Percentiles rank a stretch among this genome's conserved stretches.
Evolutionary conservation across 805 yeast species (phyloP).

Genomic region (Zygoascus flipseniorum): DNA sequence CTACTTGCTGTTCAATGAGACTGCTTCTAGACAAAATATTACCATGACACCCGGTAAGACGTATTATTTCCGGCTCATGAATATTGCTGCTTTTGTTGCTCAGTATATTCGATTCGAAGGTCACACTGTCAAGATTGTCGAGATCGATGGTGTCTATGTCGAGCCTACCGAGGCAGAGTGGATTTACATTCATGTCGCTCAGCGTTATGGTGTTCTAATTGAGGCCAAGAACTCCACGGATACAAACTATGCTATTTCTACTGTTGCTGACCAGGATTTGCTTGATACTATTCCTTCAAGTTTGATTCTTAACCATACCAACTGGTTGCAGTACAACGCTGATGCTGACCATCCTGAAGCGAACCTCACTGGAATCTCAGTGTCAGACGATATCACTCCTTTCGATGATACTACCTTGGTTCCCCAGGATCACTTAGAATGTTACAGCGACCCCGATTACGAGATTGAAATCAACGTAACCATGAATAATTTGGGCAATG

Average conservation of each 20-base stretch:
- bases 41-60: conserved; percentile 76
- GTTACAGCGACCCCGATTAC: conserved; percentile 57
- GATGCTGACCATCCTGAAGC: conserved; percentile 39
- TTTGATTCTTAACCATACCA: conserved; percentile 64
- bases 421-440: conserved; percentile 51
- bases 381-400: conserved; percentile 39
- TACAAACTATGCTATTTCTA: conserved; percentile 74
- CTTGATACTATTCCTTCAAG: conserved; percentile 65
- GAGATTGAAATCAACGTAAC: conserved; percentile 60
- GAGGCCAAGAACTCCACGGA: conserved; percentile 56
- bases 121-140: conserved; percentile 78
- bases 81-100: conserved; percentile 86
- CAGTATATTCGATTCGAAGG: conserved; percentile 85
- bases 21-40: conserved; percentile 39
- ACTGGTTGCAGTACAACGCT: conserved; percentile 52
- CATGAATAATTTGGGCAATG: conserved; percentile 80
- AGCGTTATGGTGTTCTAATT: conserved; percentile 76
- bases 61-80: conserved; percentile 70
- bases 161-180: conserved; percentile 62
- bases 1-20: conserved; percentile 68
- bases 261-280: conserved; percentile 73
- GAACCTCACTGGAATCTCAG: conserved; percentile 24
- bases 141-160: conserved; percentile 84
- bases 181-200: conserved; percentile 82
- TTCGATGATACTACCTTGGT: conserved; percentile 72